Evolutionary conservation across 352 stramenopile species (phyloP).

Genomic region (Phytophthora ramorum): DNA sequence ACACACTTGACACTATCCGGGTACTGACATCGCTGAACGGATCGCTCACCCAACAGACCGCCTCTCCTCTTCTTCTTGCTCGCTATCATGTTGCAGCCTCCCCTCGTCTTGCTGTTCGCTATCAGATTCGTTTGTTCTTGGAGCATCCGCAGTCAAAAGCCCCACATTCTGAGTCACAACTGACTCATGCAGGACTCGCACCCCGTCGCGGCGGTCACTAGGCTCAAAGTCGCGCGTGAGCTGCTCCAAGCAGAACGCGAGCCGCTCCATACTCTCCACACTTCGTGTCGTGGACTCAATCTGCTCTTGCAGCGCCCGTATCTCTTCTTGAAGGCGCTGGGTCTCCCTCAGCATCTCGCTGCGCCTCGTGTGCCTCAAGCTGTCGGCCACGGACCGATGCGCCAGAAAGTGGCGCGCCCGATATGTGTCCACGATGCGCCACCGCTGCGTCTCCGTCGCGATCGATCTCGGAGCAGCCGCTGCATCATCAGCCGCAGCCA

Average conservation of each 20-base stretch:
- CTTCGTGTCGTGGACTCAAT: slow-evolving; percentile 46
- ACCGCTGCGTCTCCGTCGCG: slow-evolving; percentile 23
- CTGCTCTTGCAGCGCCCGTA: slow-evolving; percentile 38
- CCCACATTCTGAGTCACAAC: background rate
- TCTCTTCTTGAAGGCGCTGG: slow-evolving; percentile 36
- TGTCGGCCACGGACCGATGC: slow-evolving; percentile 15
- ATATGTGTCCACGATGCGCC: slow-evolving; percentile 28
- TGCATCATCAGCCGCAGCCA: background rate
- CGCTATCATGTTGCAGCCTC: too few species aligned
- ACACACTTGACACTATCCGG: too few species aligned
- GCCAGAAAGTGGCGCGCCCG: slow-evolving; percentile 34
- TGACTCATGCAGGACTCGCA: background rate
- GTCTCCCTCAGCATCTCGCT: slow-evolving; percentile 51
- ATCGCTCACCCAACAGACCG: background rate
- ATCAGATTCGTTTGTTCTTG: too few species aligned
- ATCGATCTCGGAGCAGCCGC: background rate
- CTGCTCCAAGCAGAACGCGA: slow-evolving; percentile 42
- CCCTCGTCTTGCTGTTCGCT: too few species aligned
- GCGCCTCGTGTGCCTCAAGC: slow-evolving; percentile 35
- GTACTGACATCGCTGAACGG: background rate
- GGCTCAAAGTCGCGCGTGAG: slow-evolving; percentile 33
- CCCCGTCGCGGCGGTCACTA: background rate
- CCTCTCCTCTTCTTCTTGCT: too few species aligned
- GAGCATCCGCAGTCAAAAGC: background rate
- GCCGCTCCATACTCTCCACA: slow-evolving; percentile 45